These are phyloP conservation scores for Nothophaeocryptopus gaeumannii DNA, from an alignment of 2,329 filamentous ascomycete species.

Conservation along the genomic window DNA sequence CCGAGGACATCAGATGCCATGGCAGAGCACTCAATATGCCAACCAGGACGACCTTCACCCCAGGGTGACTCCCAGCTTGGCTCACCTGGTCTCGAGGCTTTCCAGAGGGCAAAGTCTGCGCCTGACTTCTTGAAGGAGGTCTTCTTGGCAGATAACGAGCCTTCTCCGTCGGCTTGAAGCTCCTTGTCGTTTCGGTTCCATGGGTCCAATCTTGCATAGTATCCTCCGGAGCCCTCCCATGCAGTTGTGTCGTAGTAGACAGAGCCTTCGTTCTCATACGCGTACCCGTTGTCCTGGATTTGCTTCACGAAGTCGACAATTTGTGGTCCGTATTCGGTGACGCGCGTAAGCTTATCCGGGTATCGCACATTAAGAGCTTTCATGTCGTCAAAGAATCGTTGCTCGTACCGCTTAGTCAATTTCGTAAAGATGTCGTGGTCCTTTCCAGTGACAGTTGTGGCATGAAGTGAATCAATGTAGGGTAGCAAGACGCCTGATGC, in stretches of 20 bases:
- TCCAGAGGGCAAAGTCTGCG: slow-evolving; percentile 92
- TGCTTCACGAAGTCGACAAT: slow-evolving; percentile 82
- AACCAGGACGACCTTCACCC: slow-evolving; percentile 84
- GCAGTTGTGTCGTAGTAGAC: slow-evolving; percentile 91
- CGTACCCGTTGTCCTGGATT: slow-evolving; percentile 81
- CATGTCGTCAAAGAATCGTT: slow-evolving; percentile 87
- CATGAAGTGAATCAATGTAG: slow-evolving; percentile 68
- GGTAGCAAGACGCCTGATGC: slow-evolving; percentile 71
- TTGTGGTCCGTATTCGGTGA: slow-evolving; percentile 88
- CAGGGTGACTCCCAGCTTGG: slow-evolving; percentile 85
- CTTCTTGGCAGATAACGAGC: slow-evolving; percentile 60
- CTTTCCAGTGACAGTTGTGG: slow-evolving; percentile 55
- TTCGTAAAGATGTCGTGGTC: slow-evolving; percentile 79
- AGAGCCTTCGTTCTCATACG: slow-evolving; percentile 67
- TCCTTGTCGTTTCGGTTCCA: slow-evolving; percentile 81
- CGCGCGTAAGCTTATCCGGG: slow-evolving; percentile 78
- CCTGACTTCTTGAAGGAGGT: slow-evolving; percentile 67
- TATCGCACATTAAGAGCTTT: slow-evolving; percentile 76
- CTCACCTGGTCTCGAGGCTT: slow-evolving; percentile 86
- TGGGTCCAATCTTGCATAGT: slow-evolving; percentile 80
- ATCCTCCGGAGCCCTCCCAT: slow-evolving; percentile 80
- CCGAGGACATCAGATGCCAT: slow-evolving; percentile 92
- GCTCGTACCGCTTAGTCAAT: slow-evolving; percentile 80
- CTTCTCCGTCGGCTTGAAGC: slow-evolving; percentile 84
- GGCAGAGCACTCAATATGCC: slow-evolving; percentile 96